A percentile compares a stretch with the other conserved stretches of the same genome.
phyloP scores from a whole-genome alignment of 1,139 yeast species.

The Sugiyamaella xylanicola region DNA sequence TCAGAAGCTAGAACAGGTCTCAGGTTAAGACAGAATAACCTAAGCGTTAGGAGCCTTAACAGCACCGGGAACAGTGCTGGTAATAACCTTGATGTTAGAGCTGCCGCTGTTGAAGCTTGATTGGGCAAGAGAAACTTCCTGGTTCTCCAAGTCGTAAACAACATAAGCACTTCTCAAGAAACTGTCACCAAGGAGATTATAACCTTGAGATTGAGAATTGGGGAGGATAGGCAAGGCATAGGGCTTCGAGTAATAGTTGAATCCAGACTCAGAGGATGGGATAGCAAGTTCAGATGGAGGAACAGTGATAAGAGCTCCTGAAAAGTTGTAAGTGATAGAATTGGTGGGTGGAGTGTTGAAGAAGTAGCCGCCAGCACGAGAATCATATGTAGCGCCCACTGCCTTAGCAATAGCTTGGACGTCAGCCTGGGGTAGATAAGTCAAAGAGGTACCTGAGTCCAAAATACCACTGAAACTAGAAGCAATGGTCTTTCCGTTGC shows the following conservation, averaged over 20 bases:
- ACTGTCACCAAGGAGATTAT: slow-evolving; percentile 60
- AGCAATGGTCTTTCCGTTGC: background rate
- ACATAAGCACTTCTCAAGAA: slow-evolving; percentile 68
- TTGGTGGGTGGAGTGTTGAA: slow-evolving; percentile 24
- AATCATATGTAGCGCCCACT: slow-evolving; percentile 30
- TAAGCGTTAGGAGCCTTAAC: background rate
- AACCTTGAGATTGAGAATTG: slow-evolving; percentile 29
- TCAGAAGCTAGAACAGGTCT: no score
- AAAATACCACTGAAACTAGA: slow-evolving; percentile 36
- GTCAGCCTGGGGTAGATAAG: slow-evolving; percentile 33
- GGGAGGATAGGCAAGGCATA: slow-evolving; percentile 30
- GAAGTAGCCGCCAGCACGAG: slow-evolving; percentile 24
- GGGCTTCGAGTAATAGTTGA: background rate
- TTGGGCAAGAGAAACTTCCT: slow-evolving; percentile 55
- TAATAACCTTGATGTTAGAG: slow-evolving; percentile 35
- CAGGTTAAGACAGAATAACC: no score
- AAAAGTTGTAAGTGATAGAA: slow-evolving; percentile 28
- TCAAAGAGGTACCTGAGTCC: slow-evolving; percentile 40
- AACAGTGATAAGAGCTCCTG: slow-evolving; percentile 37
- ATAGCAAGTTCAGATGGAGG: slow-evolving; percentile 30
- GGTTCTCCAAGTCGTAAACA: slow-evolving; percentile 67
- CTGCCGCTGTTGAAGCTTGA: slow-evolving; percentile 40
- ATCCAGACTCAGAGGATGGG: background rate
- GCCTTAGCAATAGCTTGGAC: slow-evolving; percentile 29
- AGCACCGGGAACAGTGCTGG: slow-evolving; percentile 24